These are phyloP conservation scores for Saccharomycopsis schoenii DNA, from an alignment of 805 yeast genomes.

Conservation along the genomic window DNA sequence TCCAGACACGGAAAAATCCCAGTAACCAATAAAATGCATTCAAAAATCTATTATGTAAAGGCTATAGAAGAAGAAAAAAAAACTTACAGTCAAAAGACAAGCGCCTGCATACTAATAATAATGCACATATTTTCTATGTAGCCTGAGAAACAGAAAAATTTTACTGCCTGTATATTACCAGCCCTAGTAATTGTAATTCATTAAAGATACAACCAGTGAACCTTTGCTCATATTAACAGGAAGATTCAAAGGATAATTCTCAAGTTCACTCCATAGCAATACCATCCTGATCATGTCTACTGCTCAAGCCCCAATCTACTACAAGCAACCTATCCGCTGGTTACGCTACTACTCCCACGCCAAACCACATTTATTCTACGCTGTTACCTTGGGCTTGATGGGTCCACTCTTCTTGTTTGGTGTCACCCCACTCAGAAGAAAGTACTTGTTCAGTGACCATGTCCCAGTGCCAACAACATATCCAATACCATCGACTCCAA, in stretches of 20 bases:
- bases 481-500: conserved; percentile 23
- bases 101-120: too few relatives aligned
- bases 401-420: conserved; percentile 56
- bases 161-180: too few relatives aligned
- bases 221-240: too few relatives aligned
- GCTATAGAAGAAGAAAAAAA: neutral
- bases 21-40: neutral
- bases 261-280: neutral
- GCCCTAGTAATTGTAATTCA: too few relatives aligned
- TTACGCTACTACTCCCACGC: conserved; percentile 65
- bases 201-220: too few relatives aligned
- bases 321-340: conserved; percentile 58
- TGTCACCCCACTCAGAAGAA: conserved; percentile 61
- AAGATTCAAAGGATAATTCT: neutral
- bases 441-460: conserved; percentile 54
- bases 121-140: too few relatives aligned
- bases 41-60: neutral
- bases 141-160: too few relatives aligned
- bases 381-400: conserved; percentile 52
- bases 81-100: neutral
- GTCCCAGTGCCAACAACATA: conserved; percentile 48
- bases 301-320: conserved; percentile 43
- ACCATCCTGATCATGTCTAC: conserved; percentile 3
- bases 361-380: conserved; percentile 63
- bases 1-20: neutral